These are phyloP conservation scores for Cutaneotrichosporon arboriforme DNA, from an alignment of 1,284 basidiomycete species.

Conservation along the genomic window DNA sequence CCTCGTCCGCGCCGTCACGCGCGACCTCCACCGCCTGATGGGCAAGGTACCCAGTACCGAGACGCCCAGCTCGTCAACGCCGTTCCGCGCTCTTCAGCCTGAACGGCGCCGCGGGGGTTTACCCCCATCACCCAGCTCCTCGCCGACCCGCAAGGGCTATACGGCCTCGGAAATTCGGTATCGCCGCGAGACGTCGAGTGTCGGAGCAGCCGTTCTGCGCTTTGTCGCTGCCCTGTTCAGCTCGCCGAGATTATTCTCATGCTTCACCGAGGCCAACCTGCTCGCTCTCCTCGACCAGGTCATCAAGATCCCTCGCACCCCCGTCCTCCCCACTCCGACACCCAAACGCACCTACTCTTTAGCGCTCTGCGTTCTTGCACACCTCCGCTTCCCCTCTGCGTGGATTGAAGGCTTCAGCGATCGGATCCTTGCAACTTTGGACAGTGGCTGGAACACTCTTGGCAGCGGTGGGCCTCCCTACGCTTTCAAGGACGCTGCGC, in stretches of 20 bases:
- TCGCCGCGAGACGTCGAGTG: conserved; percentile 42
- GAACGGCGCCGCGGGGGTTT: neutral
- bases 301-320: conserved; percentile 40
- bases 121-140: conserved; percentile 3
- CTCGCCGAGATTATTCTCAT: conserved; percentile 25
- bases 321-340: conserved; percentile 40
- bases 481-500: conserved; percentile 9
- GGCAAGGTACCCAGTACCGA: conserved; percentile 35
- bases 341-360: conserved; percentile 47
- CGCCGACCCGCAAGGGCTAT: conserved; percentile 33
- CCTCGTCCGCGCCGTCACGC: conserved; percentile 38
- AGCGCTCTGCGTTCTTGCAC: conserved; percentile 37
- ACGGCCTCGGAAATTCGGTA: conserved; percentile 44
- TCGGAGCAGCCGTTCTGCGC: conserved; percentile 35
- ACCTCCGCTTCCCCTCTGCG: conserved; percentile 31
- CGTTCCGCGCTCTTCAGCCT: conserved; percentile 27
- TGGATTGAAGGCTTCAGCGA: conserved; percentile 32
- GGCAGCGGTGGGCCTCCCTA: conserved; percentile 3
- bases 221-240: conserved; percentile 34
- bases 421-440: conserved; percentile 36
- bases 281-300: conserved; percentile 36
- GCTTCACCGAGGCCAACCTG: conserved; percentile 42
- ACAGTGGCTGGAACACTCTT: conserved; percentile 30
- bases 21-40: conserved; percentile 37
- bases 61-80: conserved; percentile 19